These are phyloP conservation scores for Abelmoschus esculentus DNA, from an alignment of 345 rosid genomes.

Conservation along the genomic window DNA sequence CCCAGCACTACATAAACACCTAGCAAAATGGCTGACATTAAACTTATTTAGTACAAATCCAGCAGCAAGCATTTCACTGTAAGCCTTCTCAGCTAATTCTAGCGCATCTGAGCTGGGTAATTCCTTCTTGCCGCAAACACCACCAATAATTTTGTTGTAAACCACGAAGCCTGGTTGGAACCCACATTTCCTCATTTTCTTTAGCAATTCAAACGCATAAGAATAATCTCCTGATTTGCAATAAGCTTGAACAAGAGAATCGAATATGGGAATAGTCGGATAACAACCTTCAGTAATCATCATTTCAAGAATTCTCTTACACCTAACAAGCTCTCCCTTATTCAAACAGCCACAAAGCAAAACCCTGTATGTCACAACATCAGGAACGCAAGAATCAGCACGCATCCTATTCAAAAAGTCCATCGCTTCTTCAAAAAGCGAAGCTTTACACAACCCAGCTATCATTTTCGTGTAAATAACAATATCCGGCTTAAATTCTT, in stretches of 20 bases:
- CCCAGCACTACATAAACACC: slow-evolving; percentile 70
- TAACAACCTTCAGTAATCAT: slow-evolving; percentile 95
- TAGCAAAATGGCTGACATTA: slow-evolving; percentile 60
- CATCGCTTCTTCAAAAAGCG: slow-evolving; percentile 94
- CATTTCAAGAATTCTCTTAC: slow-evolving; percentile 84
- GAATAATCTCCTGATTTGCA: slow-evolving; percentile 68
- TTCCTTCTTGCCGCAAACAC: slow-evolving; percentile 62
- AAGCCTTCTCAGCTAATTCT: slow-evolving; percentile 72
- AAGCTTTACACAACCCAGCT: slow-evolving; percentile 93
- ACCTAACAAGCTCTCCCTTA: slow-evolving; percentile 70
- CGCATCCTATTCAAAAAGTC: slow-evolving; percentile 81
- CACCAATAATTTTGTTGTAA: slow-evolving; percentile 86
- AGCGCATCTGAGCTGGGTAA: slow-evolving; percentile 44
- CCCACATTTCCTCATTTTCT: slow-evolving; percentile 64
- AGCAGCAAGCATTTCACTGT: slow-evolving; percentile 70
- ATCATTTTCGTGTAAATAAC: slow-evolving; percentile 74
- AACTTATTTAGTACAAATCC: slow-evolving; percentile 73
- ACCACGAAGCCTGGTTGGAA: slow-evolving; percentile 75
- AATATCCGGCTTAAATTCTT: slow-evolving; percentile 64
- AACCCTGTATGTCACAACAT: slow-evolving; percentile 77
- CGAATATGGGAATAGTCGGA: slow-evolving; percentile 70
- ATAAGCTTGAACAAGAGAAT: slow-evolving; percentile 79
- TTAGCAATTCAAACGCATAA: slow-evolving; percentile 76
- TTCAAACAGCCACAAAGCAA: slow-evolving; percentile 80
- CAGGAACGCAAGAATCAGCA: slow-evolving; percentile 67